These are phyloP conservation scores for Scheffersomyces titani DNA, from an alignment of 1,139 yeast species.

Conservation along the genomic window DNA sequence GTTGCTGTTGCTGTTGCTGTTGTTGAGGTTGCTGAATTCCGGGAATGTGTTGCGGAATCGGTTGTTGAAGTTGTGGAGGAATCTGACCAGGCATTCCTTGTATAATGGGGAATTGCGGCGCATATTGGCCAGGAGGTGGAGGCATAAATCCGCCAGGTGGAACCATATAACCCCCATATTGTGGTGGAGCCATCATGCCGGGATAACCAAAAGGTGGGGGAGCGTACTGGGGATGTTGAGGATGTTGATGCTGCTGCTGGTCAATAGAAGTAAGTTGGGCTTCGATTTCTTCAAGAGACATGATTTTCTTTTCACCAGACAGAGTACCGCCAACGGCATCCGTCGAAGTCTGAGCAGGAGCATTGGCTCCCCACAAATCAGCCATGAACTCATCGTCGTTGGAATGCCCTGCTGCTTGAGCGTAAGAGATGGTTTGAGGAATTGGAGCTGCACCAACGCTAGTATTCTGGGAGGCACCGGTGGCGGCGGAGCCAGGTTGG, in stretches of 20 bases:
- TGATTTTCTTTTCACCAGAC: slow-evolving; percentile 42
- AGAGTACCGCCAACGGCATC: background rate
- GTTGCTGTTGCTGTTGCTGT: slow-evolving; percentile 15
- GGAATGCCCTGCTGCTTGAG: slow-evolving; percentile 44
- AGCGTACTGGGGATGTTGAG: slow-evolving; percentile 19
- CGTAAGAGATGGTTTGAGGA: slow-evolving; percentile 50
- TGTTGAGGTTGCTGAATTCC: slow-evolving; percentile 12
- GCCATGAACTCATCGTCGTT: slow-evolving; percentile 53
- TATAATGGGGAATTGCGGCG: slow-evolving; percentile 26
- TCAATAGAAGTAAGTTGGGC: slow-evolving; percentile 63
- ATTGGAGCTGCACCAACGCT: slow-evolving; percentile 17
- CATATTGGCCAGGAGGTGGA: slow-evolving; percentile 41
- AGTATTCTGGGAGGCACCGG: slow-evolving; percentile 14
- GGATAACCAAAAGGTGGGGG: slow-evolving; percentile 34
- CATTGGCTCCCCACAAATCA: slow-evolving; percentile 49
- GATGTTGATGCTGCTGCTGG: slow-evolving; percentile 27
- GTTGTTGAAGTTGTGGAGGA: slow-evolving; percentile 18
- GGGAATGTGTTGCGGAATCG: slow-evolving; percentile 18
- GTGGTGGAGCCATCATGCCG: slow-evolving; percentile 40
- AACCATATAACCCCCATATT: slow-evolving; percentile 42
- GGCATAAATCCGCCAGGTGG: slow-evolving; percentile 44
- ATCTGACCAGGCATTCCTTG: slow-evolving; percentile 26
- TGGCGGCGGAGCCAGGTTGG: slow-evolving; percentile 13
- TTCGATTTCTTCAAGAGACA: slow-evolving; percentile 76
- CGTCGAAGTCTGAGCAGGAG: slow-evolving; percentile 20